Evolutionary conservation across 2,329 filamentous ascomycete species (phyloP).

Genomic region (Rhinocladiella similis): DNA sequence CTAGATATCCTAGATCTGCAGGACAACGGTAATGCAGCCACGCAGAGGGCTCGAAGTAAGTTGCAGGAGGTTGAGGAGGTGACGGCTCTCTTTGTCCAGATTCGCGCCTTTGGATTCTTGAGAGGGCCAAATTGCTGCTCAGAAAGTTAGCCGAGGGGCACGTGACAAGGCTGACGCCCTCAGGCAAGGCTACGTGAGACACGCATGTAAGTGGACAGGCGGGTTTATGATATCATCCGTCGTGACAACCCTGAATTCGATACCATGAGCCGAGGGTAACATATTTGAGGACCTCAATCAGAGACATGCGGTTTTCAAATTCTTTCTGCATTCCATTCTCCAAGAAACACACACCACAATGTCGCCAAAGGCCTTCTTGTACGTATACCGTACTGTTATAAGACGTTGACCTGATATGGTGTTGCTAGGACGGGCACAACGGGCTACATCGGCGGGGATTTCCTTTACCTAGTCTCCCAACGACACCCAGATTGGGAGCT

Average conservation of each 20-base stretch:
- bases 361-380: slow-evolving; percentile 13
- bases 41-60: neutral
- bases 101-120: too few species aligned
- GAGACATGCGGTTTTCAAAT: too few species aligned
- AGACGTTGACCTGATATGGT: neutral
- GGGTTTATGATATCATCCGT: too few species aligned
- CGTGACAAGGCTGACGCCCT: too few species aligned
- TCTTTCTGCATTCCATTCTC: neutral
- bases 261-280: too few species aligned
- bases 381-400: neutral
- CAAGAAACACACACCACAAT: neutral
- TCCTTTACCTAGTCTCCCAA: slow-evolving; percentile 47
- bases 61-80: neutral
- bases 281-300: too few species aligned
- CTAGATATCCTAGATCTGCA: neutral
- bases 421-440: slow-evolving; percentile 45
- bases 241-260: too few species aligned
- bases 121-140: too few species aligned
- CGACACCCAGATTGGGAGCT: slow-evolving; percentile 50
- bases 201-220: too few species aligned
- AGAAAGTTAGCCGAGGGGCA: too few species aligned
- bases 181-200: too few species aligned
- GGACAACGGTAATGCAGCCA: too few species aligned
- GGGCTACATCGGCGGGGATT: slow-evolving; percentile 56
- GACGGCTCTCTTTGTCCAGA: neutral